phyloP scores from a whole-genome alignment of 1,284 basidiomycete genomes.

The Ceratobasidium sp. region DNA sequence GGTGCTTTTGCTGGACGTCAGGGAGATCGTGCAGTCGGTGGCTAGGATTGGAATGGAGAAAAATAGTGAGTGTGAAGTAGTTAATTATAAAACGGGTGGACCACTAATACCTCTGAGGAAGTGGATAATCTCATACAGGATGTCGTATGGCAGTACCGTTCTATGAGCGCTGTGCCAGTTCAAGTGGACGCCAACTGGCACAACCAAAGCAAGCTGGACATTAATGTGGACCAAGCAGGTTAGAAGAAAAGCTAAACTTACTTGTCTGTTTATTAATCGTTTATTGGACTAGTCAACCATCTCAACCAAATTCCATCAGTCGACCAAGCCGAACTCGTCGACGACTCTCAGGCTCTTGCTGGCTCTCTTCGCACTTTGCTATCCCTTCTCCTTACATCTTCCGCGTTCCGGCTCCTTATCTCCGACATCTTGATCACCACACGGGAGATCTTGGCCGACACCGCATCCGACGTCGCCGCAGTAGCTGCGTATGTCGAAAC shows the following conservation, averaged over 20 bases:
- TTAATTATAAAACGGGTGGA: not conserved
- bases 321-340: slow-evolving; percentile 55
- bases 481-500: slow-evolving; percentile 57
- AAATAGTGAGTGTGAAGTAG: slow-evolving; percentile 60
- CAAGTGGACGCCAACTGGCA: slow-evolving; percentile 52
- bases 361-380: slow-evolving; percentile 57
- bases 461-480: slow-evolving; percentile 58
- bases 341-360: slow-evolving; percentile 58
- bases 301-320: slow-evolving; percentile 52
- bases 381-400: slow-evolving; percentile 61
- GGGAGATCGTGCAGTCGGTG: slow-evolving; percentile 59
- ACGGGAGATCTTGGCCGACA: slow-evolving; percentile 60
- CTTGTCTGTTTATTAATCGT: not conserved
- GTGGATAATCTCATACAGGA: slow-evolving; percentile 66
- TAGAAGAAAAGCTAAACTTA: not conserved
- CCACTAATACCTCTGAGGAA: slow-evolving; percentile 49
- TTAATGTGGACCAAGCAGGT: slow-evolving; percentile 47
- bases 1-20: slow-evolving; percentile 57
- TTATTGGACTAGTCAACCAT: slow-evolving; percentile 20
- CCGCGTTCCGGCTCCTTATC: slow-evolving; percentile 62
- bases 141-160: slow-evolving; percentile 57
- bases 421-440: slow-evolving; percentile 59
- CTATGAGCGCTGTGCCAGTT: slow-evolving; percentile 52
- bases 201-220: slow-evolving; percentile 50
- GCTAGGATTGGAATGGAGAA: slow-evolving; percentile 64